phyloP scores from a whole-genome alignment of 352 stramenopile genomes.

The Elongisporangium senticosum region DNA sequence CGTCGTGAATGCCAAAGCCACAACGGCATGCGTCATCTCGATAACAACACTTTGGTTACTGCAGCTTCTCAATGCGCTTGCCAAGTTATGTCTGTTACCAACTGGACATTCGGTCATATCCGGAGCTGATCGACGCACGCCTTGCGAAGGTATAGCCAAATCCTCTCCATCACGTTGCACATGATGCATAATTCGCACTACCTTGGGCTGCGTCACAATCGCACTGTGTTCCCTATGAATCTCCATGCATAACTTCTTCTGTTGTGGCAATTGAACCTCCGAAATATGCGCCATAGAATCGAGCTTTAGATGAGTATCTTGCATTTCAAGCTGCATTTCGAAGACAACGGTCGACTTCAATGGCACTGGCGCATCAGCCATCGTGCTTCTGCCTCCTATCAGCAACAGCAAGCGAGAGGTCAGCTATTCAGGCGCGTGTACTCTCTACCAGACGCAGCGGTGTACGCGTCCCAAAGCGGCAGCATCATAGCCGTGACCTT shows the following conservation, averaged over 20 bases:
- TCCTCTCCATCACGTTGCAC: neutral
- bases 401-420: neutral
- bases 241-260: neutral
- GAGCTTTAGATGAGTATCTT: neutral
- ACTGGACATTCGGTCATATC: neutral
- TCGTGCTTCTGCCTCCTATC: neutral
- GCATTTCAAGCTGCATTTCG: neutral
- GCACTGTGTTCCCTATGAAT: neutral
- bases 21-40: slow-evolving; percentile 6
- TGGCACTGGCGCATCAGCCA: neutral
- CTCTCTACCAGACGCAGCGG: neutral
- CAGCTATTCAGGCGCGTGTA: neutral
- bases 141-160: neutral
- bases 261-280: neutral
- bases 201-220: neutral
- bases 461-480: neutral
- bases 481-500: neutral
- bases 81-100: neutral
- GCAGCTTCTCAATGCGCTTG: neutral
- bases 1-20: slow-evolving; percentile 25
- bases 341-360: neutral
- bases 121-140: neutral
- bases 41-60: slow-evolving; percentile 5
- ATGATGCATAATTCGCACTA: neutral
- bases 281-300: neutral